Evolutionary conservation across 495 filamentous ascomycete genomes (phyloP).

Genomic region (Cetradonia linearis): DNA sequence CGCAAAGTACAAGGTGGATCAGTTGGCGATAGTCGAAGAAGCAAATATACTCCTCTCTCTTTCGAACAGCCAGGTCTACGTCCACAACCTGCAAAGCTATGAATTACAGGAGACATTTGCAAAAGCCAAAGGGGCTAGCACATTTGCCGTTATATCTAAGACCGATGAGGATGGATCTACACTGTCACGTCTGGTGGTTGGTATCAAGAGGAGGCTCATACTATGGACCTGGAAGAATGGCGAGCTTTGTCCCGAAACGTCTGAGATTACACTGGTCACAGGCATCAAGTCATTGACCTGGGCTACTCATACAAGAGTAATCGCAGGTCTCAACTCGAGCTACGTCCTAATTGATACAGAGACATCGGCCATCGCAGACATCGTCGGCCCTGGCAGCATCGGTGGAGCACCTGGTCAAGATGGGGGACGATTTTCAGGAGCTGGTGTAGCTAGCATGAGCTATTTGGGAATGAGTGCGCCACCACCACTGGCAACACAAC

Average conservation of each 20-base stretch:
- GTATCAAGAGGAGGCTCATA: conserved; percentile 79
- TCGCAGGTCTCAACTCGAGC: conserved; percentile 78
- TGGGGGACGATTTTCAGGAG: conserved; percentile 53
- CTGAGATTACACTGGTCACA: conserved; percentile 69
- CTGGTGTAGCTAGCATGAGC: conserved; percentile 70
- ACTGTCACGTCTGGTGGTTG: conserved; percentile 79
- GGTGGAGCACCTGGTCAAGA: conserved; percentile 55
- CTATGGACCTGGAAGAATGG: conserved; percentile 95
- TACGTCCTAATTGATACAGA: conserved; percentile 86
- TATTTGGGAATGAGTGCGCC: conserved; percentile 87
- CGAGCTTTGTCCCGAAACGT: conserved; percentile 63
- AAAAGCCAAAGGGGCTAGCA: conserved; percentile 76
- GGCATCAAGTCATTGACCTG: conserved; percentile 77
- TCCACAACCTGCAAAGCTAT: conserved; percentile 82
- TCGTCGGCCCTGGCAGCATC: conserved; percentile 68
- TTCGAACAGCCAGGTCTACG: conserved; percentile 74
- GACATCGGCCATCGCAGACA: conserved; percentile 55
- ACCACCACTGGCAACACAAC: conserved; percentile 72
- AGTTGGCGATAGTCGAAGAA: conserved; percentile 91
- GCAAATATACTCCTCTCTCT: conserved; percentile 82
- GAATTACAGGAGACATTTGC: conserved; percentile 65
- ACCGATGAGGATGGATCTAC: conserved; percentile 81
- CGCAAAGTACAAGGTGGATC: conserved; percentile 75
- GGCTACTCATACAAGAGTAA: conserved; percentile 73
- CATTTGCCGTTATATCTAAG: conserved; percentile 88